Evolutionary conservation across 2,329 filamentous ascomycete genomes (phyloP), one percentile per base, ranked within the genome.

Genomic region (Dactylella cylindrospora): DNA sequence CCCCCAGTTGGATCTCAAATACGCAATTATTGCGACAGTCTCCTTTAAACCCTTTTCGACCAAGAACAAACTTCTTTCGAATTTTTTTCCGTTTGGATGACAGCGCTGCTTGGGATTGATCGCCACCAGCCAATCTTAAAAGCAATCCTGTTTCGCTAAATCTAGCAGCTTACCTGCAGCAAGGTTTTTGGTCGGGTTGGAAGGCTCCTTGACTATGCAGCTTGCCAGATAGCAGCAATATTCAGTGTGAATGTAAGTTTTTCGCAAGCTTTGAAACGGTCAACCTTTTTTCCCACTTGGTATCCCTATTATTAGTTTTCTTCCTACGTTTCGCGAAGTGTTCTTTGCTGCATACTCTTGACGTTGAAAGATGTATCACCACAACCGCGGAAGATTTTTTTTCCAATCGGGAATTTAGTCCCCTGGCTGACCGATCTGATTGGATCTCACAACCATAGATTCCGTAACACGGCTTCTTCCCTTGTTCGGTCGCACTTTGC

Each of bases 81-180:
- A 15, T 15, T 13, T 35, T 35, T 6, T 13, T 35, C 6, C 32
- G 6, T 35, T 6, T 35, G n/a, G n/a, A n/a, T 35, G 5, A 13
- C 32, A 7, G 17, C 15, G 9, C 22, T 19, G n/a, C 22, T 38
- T 38, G 33, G 15, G 15, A 43, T 45, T 22, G 28, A 35, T 40
- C 36, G 47, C 47, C 47, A 38, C 20, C 36, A 43, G 47, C 47
- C 47, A 51, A 51, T 51, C 47, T 28, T 12, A 45, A 17, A 20
- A 45, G 41, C 41, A 33, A 19, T 33, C 41, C 41, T 6, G 38
- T 43, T 35, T 35, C 12, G 38, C 20, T 23, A 40, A n/a, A 26
- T 43, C 19, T 28, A 43, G 47, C 47, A 52, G 47, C 38, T 52
- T 52, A 39, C 28, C 47, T 26, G 47, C 47, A 52, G 47, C 38